phyloP scores from a whole-genome alignment of 352 stramenopile genomes.

The Phytopythium mirpurense region DNA sequence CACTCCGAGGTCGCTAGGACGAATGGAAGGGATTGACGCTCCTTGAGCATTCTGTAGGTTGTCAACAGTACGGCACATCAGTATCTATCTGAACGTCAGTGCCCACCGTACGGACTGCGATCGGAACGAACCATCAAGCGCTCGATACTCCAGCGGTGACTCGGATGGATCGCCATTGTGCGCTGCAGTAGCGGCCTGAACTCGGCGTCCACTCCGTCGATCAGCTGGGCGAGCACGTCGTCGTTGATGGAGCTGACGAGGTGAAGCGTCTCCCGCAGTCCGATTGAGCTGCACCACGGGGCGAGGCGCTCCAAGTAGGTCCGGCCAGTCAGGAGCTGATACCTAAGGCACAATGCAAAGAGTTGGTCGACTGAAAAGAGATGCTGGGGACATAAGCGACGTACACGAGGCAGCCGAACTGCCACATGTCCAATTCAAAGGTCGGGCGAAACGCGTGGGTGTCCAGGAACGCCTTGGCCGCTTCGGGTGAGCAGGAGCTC shows the following conservation, averaged over 20 bases:
- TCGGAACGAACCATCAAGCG: conserved; percentile 26
- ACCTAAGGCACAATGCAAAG: conserved; percentile 20
- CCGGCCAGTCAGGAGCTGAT: conserved; percentile 37
- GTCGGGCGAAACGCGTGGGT: conserved; percentile 41
- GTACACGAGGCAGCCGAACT: conserved; percentile 72
- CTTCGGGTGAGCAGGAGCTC: conserved; percentile 40
- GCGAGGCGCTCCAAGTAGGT: conserved; percentile 36
- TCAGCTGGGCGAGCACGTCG: conserved; percentile 28
- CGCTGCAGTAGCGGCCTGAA: conserved; percentile 38
- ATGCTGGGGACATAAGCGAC: conserved; percentile 4
- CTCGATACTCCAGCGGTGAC: conserved; percentile 45
- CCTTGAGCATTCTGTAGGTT: not conserved
- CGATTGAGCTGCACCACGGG: conserved; percentile 35
- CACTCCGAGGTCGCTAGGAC: conserved; percentile 10
- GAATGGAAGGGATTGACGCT: not conserved
- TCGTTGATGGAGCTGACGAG: conserved; percentile 54
- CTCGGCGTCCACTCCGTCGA: conserved; percentile 22
- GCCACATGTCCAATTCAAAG: conserved; percentile 56
- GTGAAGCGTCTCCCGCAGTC: conserved; percentile 35
- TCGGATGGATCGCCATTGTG: conserved; percentile 37
- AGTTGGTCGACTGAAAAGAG: conserved; percentile 1
- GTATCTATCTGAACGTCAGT: too few relatives aligned
- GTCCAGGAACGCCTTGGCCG: conserved; percentile 35
- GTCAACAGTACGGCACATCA: too few relatives aligned
- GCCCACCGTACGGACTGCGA: too few relatives aligned